Conservation (phyloP, 1,284 basidiomycete genomes). For the Ceratobasidium papillatum region DNA sequence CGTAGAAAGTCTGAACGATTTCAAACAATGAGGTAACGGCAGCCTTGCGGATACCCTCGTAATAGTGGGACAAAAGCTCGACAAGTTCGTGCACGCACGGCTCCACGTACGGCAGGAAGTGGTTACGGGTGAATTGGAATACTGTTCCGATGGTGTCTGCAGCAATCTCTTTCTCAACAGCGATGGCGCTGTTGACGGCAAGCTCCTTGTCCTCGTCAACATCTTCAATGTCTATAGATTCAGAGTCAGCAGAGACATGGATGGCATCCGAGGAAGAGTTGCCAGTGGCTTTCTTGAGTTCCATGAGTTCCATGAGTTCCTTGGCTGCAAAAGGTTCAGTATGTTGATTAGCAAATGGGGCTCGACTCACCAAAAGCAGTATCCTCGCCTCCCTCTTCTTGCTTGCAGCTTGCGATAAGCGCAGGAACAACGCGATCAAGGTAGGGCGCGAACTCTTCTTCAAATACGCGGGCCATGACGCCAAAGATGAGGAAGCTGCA, state of each 20-base stretch:
- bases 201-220: constrained; percentile 83
- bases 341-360: constrained; percentile 55
- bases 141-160: constrained; percentile 95
- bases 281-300: constrained; percentile 60
- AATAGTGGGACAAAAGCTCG: constrained; percentile 89
- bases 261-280: constrained; percentile 74
- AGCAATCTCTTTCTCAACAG: constrained; percentile 99
- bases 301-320: constrained; percentile 60
- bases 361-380: constrained; percentile 48
- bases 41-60: constrained; percentile 97
- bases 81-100: constrained; percentile 82
- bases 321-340: constrained; percentile 54
- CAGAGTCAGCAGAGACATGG: constrained; percentile 60
- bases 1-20: constrained; percentile 92
- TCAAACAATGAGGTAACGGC: constrained; percentile 90
- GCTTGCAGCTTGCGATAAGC: constrained; percentile 85
- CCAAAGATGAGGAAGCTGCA: constrained; percentile 99
- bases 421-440: constrained; percentile 88
- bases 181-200: constrained; percentile 95
- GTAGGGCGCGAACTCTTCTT: constrained; percentile 91
- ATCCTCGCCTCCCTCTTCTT: constrained; percentile 80
- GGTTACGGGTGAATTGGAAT: constrained; percentile 81
- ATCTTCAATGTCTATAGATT: constrained; percentile 75
- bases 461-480: constrained; percentile 96
- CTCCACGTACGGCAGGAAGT: constrained; percentile 93